These are phyloP conservation scores for Eucalyptus regnans DNA, from an alignment of 345 rosid species.

Conservation along the genomic window DNA sequence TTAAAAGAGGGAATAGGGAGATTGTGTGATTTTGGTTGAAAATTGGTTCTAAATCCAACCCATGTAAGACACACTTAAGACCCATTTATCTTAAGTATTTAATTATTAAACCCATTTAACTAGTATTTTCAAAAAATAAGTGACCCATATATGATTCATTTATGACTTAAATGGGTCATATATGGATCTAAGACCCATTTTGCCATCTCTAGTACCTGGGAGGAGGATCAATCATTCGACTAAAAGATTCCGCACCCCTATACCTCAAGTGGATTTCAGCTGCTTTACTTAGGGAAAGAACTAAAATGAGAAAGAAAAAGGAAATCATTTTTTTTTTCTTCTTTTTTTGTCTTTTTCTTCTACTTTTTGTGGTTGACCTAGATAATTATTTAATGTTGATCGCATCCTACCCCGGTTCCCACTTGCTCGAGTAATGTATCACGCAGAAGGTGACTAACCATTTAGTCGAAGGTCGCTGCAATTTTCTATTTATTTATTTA, in stretches of 20 bases:
- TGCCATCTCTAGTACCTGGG: no score
- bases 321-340: not conserved
- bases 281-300: not conserved
- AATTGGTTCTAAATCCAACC: no score
- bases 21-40: no score
- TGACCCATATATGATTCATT: no score
- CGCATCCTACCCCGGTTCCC: not conserved
- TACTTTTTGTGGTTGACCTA: not conserved
- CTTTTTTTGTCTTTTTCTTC: accelerated
- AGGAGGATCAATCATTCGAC: not conserved
- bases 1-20: no score
- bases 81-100: no score
- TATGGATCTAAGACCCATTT: no score
- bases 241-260: not conserved
- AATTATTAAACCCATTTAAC: no score
- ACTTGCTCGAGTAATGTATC: not conserved
- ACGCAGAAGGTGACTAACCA: not conserved
- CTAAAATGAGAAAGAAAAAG: not conserved
- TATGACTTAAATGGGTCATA: no score
- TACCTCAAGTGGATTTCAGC: not conserved
- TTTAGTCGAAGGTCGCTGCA: not conserved
- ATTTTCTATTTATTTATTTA: not conserved
- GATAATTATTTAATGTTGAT: not conserved
- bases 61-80: no score
- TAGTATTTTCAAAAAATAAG: no score